Evolutionary conservation across 2,329 filamentous ascomycete genomes (phyloP), one percentile per base, ranked within the genome.

Genomic region (Colletotrichum theobromicola): DNA sequence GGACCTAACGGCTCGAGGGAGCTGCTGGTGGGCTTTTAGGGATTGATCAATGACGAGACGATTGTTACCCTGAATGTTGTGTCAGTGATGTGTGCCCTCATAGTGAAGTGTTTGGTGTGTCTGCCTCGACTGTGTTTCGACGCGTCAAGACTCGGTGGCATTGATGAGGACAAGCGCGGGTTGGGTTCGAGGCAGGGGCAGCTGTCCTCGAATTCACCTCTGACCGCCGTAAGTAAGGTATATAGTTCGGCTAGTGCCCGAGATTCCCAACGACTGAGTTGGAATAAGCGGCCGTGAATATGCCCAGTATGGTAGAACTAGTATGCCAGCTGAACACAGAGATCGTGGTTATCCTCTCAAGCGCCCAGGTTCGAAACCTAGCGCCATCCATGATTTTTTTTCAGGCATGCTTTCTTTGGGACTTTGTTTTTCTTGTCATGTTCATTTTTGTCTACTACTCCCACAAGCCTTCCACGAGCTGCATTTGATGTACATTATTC

Each of bases 1-100:
- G 21, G 16, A 55, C 53, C 60, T 57, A 34, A 46, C 34, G 42
- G 67, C 64, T 68, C 62, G 50, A 75, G n/a, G 60, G 50, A 64
- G 53, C 46, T 69, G 28, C 42, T 55, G 62, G 28, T 42, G 50
- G 55, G 28, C 26, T 37, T 57, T 35, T 62, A 61, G 55, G 70
- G 65, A 46, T 35, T 66, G 68, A 46, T 46, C 73, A 76, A 76
- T 74, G 75, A 74, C 35, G 73, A 74, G 66, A 76, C 24, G 75
- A 76, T 67, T 74, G 53, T 53, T 74, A 70, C 35, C 70, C 46
- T 60, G 37, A 24, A 24, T 60, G 12, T 28, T 7, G 13, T 37
- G 35, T 18, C 30, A 26, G 15, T 50, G 50, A 55, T 55, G 13
- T 55, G 4, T 55, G 24, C 26, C 18, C 26, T 46, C n/a, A n/a